A percentile compares a stretch with the other conserved stretches of the same genome.
Conservation (phyloP, 2,329 filamentous ascomycete genomes). For the Metarhizium humberi region DNA sequence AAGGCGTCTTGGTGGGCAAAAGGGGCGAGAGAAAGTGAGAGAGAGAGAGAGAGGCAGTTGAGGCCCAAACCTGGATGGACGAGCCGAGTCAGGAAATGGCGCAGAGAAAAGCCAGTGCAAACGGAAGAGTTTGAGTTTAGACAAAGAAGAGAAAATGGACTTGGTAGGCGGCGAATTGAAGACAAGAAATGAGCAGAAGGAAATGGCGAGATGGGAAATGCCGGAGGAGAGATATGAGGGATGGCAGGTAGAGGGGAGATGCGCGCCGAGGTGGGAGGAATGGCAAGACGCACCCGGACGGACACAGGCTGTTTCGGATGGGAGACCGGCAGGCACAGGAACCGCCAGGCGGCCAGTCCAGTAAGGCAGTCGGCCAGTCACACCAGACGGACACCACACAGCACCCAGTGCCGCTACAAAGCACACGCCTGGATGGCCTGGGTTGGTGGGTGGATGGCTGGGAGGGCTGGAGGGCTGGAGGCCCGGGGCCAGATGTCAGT, state of each 20-base stretch:
- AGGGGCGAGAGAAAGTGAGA: not conserved
- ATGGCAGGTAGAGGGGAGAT: not conserved
- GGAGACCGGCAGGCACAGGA: not conserved
- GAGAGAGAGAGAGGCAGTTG: not conserved
- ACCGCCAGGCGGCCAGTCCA: too few relatives aligned
- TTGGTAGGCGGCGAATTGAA: not conserved
- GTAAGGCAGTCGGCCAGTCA: too few relatives aligned
- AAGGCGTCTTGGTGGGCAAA: conserved; percentile 1
- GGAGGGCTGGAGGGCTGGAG: too few relatives aligned
- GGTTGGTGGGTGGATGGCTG: too few relatives aligned
- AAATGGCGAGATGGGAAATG: not conserved
- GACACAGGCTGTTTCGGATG: not conserved
- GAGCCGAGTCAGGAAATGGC: not conserved
- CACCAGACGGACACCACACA: too few relatives aligned
- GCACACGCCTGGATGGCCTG: too few relatives aligned
- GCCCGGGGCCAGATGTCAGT: too few relatives aligned
- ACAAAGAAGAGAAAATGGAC: not conserved
- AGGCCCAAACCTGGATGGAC: not conserved
- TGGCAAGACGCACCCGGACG: too few relatives aligned
- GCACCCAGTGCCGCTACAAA: too few relatives aligned
- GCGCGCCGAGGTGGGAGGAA: too few relatives aligned
- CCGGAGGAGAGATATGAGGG: not conserved
- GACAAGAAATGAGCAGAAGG: not conserved
- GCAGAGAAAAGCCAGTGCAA: not conserved
- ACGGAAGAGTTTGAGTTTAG: not conserved